Evolutionary conservation across 2,329 filamentous ascomycete species (phyloP), one percentile per base, ranked within the genome.

Genomic region (Tolypocladium ovalisporum): DNA sequence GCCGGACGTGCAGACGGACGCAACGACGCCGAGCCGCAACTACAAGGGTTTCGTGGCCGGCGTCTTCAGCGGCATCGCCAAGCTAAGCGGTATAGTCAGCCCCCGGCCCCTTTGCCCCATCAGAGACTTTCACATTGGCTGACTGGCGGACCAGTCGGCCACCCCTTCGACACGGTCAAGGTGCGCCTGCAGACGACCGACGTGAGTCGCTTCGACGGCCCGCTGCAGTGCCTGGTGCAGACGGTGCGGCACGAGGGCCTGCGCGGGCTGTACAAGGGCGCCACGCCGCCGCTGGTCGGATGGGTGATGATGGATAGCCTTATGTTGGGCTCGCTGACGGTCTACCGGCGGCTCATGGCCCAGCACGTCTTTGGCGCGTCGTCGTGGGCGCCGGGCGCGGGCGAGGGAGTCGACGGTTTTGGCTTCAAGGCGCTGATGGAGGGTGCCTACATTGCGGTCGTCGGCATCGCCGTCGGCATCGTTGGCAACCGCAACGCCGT

Each of bases 11-110:
- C 35, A 35, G 29, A 29, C 2, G 15, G 22, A 32, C 1, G 19
- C 39, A 1, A 15, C 57, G 34, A 49, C 57, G 10, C 47, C 59
- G 37, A 58, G 64, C 61, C 65, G 81, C 77, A 63, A 87, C 69
- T 97, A 97, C 78, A 92, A 90, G 67, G 94, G 93, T n/a, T 99
- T 97, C 70, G 90, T 97, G 34, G 94, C 90, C 1, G 94, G 94
- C n/a, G 85, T 97, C 8, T 97, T 97, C 69, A 96, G 90, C 40
- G 94, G 94, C 29, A 87, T 97, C 67, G 86, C 92, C 58, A 97
- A 97, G 75, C 76, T 97, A 58, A 84, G 83, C 66, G 90, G 90
- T 93, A 73, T 44, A 24, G 22, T 13, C n/a, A 57, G 54, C 34
- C 24, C 51, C 27, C 34, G 12, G 32, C 47, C 59, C 36, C n/a